A percentile compares a stretch with the other conserved stretches of the same genome.
These are phyloP conservation scores for Acidiella bohemica DNA, from an alignment of 495 filamentous ascomycete genomes.

Conservation along the genomic window DNA sequence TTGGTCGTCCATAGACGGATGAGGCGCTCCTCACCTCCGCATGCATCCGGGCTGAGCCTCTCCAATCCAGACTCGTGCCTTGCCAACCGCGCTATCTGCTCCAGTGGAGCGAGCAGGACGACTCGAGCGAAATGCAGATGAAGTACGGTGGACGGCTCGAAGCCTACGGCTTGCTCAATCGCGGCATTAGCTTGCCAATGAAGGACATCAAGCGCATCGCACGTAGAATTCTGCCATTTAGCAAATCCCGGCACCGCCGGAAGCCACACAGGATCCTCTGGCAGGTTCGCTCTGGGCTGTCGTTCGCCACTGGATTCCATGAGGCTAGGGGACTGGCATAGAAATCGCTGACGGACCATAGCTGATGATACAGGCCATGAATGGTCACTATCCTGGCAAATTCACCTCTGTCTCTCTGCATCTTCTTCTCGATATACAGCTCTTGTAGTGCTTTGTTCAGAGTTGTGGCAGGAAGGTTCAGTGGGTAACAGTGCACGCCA, in stretches of 20 bases:
- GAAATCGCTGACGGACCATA: conserved; percentile 40
- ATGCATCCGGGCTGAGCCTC: too few relatives aligned
- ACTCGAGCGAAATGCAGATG: conserved; percentile 40
- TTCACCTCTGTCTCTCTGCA: conserved; percentile 32
- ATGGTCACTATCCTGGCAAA: conserved; percentile 38
- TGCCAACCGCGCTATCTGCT: conserved; percentile 21
- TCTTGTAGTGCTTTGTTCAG: conserved; percentile 35
- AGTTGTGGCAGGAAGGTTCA: conserved; percentile 23
- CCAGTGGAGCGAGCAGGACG: conserved; percentile 24
- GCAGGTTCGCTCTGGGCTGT: conserved; percentile 12
- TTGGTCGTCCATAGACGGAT: conserved; percentile 38
- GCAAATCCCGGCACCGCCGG: conserved; percentile 38
- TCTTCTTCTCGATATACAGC: conserved; percentile 38
- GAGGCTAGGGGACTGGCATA: conserved; percentile 35
- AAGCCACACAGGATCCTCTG: conserved; percentile 37
- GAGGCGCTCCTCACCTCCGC: not conserved
- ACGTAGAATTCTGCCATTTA: conserved; percentile 43
- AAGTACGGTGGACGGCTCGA: conserved; percentile 39
- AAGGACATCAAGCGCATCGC: conserved; percentile 41
- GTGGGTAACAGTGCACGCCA: conserved; percentile 29
- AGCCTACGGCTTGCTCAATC: conserved; percentile 33
- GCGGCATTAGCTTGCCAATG: conserved; percentile 41
- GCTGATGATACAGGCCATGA: conserved; percentile 38
- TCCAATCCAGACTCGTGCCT: not conserved
- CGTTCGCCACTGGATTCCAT: conserved; percentile 37